phyloP scores from a whole-genome alignment of 306 rosid species.

The Myrica gale region DNA sequence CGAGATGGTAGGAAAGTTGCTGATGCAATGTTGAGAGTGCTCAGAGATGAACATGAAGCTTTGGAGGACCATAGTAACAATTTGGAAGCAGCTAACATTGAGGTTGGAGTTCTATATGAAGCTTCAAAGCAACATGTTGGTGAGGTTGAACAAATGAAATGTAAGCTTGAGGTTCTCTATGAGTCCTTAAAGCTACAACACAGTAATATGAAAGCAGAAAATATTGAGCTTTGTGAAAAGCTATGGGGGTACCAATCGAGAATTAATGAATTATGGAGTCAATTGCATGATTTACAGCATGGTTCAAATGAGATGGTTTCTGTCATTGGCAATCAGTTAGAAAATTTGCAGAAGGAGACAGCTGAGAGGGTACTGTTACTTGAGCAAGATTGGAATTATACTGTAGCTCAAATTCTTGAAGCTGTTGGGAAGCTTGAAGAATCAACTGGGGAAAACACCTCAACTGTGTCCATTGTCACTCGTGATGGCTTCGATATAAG shows the following conservation, averaged over 20 bases:
- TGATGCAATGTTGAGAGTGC: slow-evolving; percentile 40
- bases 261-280: slow-evolving; percentile 51
- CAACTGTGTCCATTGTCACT: slow-evolving; percentile 28
- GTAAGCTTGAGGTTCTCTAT: slow-evolving; percentile 49
- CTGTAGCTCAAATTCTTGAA: slow-evolving; percentile 46
- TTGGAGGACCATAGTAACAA: slow-evolving; percentile 54
- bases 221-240: slow-evolving; percentile 48
- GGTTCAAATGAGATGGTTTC: slow-evolving; percentile 60
- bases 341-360: slow-evolving; percentile 59
- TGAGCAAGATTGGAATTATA: slow-evolving; percentile 61
- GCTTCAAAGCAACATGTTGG: slow-evolving; percentile 50
- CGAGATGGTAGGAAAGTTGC: slow-evolving; percentile 47
- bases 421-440: slow-evolving; percentile 60
- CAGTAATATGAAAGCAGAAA: slow-evolving; percentile 42
- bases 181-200: slow-evolving; percentile 54
- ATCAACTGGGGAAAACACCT: slow-evolving; percentile 43
- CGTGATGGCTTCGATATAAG: slow-evolving; percentile 30
- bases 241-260: slow-evolving; percentile 53
- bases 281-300: slow-evolving; percentile 51
- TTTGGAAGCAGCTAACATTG: slow-evolving; percentile 69
- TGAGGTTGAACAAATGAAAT: slow-evolving; percentile 48
- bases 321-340: slow-evolving; percentile 52
- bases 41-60: slow-evolving; percentile 52
- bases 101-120: slow-evolving; percentile 71
- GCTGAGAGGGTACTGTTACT: slow-evolving; percentile 53